Evolutionary conservation across 1,284 basidiomycete genomes (phyloP), one percentile per base, ranked within the genome.

Genomic region (Cutaneotrichosporon cutaneum): DNA sequence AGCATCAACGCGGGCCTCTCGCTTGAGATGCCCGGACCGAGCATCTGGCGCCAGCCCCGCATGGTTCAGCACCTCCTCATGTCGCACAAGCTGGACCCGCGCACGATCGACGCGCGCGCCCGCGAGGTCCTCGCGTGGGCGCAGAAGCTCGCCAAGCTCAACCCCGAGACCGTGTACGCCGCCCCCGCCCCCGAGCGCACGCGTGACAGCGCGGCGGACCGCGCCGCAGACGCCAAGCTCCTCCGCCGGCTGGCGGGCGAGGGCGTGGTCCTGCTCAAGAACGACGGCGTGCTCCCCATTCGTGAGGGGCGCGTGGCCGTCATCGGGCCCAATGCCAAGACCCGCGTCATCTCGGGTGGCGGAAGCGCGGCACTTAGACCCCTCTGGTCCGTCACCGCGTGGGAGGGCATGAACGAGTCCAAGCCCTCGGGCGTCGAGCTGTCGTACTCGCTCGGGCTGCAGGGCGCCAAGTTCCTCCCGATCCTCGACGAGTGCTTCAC

Each of bases 1-100:
- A 79, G 83, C 33, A 82, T 90, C 69, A 88, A 89, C 61, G 88
- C 88, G 16, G 88, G 88, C 0, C 81, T 90, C 35, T 88, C 90
- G 70, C 83, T 75, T 35, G 66, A 71, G 65, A 67, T 70, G 70
- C 73, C 72, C 10, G 69, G 70, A 6, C 59, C 65, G 0, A 33
- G 61, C 0, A 63, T 56, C 7, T 70, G 70, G 70, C 70, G 74
- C 36, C 69, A 62, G 24, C 51, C 59, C 11, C 18, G 35, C 39
- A 57, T 64, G 30, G 82, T 89, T 69, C 84, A 83, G 61, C 84
- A 87, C 39, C 83, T 83, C 0, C 82, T 90, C 52, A 72, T 75
- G 7, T 83, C 86, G 6, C 81, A 87, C 55, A 91, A 90, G 66
- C 67, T 78, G 24, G 64, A 67, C 35, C 64, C 63, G 4, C 53